Conservation (phyloP, 768 basidiomycete genomes). For the Mycena capillaripes region DNA sequence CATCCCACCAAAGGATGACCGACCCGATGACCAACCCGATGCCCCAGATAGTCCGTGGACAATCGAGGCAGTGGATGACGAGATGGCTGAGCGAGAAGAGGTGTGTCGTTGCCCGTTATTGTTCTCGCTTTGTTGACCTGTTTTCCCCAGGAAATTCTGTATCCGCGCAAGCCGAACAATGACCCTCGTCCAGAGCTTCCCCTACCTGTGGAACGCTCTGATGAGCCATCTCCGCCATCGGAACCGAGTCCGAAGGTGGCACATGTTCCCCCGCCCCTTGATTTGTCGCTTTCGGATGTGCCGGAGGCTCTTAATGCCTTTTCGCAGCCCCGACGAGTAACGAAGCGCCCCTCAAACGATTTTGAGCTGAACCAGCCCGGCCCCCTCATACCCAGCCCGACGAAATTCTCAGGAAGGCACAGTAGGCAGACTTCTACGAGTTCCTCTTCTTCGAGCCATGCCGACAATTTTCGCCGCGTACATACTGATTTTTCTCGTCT, state of each 20-base stretch:
- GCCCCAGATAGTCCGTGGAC: slow-evolving; percentile 91
- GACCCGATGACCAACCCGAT: too few relatives aligned
- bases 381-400: slow-evolving; percentile 51
- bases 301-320: slow-evolving; percentile 76
- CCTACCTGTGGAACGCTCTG: slow-evolving; percentile 46
- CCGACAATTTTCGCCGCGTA: slow-evolving; percentile 71
- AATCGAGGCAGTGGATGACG: slow-evolving; percentile 88
- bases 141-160: slow-evolving; percentile 81
- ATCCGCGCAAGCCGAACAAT: slow-evolving; percentile 72
- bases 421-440: slow-evolving; percentile 77
- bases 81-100: slow-evolving; percentile 78
- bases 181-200: slow-evolving; percentile 48
- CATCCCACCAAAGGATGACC: slow-evolving; percentile 52
- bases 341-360: slow-evolving; percentile 86
- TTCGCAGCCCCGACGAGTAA: slow-evolving; percentile 65
- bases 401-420: slow-evolving; percentile 62
- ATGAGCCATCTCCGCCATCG: slow-evolving; percentile 42
- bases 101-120: slow-evolving; percentile 52
- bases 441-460: slow-evolving; percentile 74
- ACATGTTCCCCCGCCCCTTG: slow-evolving; percentile 44
- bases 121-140: slow-evolving; percentile 21
- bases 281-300: slow-evolving; percentile 48
- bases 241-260: slow-evolving; percentile 42
- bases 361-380: slow-evolving; percentile 85
- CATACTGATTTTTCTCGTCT: slow-evolving; percentile 89